Base-by-base conservation (phyloP, 83 land plant genomes). In the Thuja plicata region DNA sequence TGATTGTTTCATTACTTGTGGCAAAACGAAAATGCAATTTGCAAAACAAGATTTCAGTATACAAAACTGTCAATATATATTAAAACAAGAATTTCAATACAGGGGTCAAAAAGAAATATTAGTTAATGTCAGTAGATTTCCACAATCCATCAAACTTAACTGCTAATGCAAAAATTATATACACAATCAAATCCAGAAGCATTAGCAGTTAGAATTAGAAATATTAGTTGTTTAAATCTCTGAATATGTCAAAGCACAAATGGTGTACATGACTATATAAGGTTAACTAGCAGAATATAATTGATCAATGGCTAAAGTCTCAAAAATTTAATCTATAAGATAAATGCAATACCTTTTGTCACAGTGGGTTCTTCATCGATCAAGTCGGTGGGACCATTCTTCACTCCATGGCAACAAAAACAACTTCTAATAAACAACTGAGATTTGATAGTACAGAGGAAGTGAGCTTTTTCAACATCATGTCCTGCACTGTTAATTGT, bases 301-400 rank as follows among this genome's bases (percentile, higher is more conserved):
- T 41, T 24, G 21, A 43, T 41, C 73, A 66, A 66, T 24, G 21
- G 19, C 8, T 17, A 19, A 17, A 79, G 27, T 38, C 48, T 40
- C 27, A 80, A 80, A 79, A 40, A 2, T 46, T 3, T 41, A 80
- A 41, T 3, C 84, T 83, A 83, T n/a, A n/a, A 46, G 85, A 83
- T 82, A 82, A 43, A 83, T 83, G 85, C 35, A 3, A 83, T 83
- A 83, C 85, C 85, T 46, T 83, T 46, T 83, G 85, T 40, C 55
- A 45, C 35, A 12, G 55, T 30, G 48, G 85, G 32, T 46, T 83
- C 16, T 46, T 83, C 48, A n/a, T 83, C 30, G 8, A 11, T 46
- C 48, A 35, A 76, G 38, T 45, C 34, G 48, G 32, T 83, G 32
- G 85, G 15, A 83, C 32, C 85, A 83, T 46, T 83, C 85, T 83